These are phyloP conservation scores for Herpetospermum pedunculosum DNA, from an alignment of 306 rosid species.

Conservation along the genomic window DNA sequence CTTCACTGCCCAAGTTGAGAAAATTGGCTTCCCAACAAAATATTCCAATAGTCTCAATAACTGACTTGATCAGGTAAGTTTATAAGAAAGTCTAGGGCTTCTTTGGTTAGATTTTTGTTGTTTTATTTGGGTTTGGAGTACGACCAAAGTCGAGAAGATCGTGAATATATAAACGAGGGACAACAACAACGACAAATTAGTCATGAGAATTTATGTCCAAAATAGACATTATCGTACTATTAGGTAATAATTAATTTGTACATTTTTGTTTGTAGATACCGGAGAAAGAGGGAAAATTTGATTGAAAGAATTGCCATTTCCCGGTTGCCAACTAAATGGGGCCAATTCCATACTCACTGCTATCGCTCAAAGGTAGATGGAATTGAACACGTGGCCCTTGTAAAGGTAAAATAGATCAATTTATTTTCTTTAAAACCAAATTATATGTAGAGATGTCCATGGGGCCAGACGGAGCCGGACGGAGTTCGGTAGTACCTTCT, in stretches of 20 bases:
- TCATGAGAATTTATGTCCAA: too few relatives aligned
- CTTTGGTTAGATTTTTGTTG: neutral
- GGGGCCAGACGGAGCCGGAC: too few relatives aligned
- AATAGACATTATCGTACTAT: too few relatives aligned
- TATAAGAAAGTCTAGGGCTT: too few relatives aligned
- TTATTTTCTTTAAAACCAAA: too few relatives aligned
- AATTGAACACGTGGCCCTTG: conserved; percentile 67
- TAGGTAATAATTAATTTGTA: too few relatives aligned
- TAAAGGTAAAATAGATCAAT: too few relatives aligned
- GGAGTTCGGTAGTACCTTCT: too few relatives aligned
- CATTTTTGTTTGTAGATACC: conserved; percentile 29
- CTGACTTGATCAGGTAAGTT: conserved; percentile 68
- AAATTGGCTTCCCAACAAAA: conserved; percentile 36
- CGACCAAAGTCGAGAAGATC: too few relatives aligned
- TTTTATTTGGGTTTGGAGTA: neutral
- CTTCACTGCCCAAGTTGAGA: conserved; percentile 40
- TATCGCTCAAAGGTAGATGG: conserved; percentile 64
- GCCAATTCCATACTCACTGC: conserved; percentile 62
- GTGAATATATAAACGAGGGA: too few relatives aligned
- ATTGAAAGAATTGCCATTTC: conserved; percentile 59
- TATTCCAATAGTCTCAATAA: conserved; percentile 66
- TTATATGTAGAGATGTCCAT: too few relatives aligned
- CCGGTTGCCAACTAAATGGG: conserved; percentile 77
- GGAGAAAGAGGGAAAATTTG: conserved; percentile 72
- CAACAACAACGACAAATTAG: too few relatives aligned